Evolutionary conservation across 2,329 filamentous ascomycete genomes (phyloP).

Genomic region (Drechslerella dactyloides): DNA sequence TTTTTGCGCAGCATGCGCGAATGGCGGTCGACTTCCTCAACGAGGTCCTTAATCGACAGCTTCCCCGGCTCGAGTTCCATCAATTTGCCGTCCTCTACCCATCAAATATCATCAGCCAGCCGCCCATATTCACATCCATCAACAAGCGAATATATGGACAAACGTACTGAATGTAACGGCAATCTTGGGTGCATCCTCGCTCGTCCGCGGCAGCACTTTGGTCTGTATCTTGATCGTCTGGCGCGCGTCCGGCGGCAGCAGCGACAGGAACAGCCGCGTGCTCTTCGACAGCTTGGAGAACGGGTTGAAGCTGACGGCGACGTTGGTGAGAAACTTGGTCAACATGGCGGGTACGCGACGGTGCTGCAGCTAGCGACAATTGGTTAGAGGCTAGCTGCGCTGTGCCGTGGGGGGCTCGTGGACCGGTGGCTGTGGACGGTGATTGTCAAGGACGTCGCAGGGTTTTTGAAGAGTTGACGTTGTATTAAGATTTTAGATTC

Average conservation of each 20-base stretch:
- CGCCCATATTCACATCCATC: too few relatives aligned
- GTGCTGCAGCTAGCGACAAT: conserved; percentile 5
- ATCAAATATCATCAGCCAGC: conserved; percentile 19
- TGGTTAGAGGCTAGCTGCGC: too few relatives aligned
- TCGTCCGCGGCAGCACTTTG: conserved; percentile 73
- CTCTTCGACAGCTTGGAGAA: conserved; percentile 81
- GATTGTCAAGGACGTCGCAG: too few relatives aligned
- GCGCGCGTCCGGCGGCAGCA: conserved; percentile 80
- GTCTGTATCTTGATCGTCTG: conserved; percentile 77
- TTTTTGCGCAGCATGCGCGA: conserved; percentile 80
- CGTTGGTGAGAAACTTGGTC: conserved; percentile 82
- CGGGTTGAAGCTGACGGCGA: conserved; percentile 88
- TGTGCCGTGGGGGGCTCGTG: conserved; percentile 1
- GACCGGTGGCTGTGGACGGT: too few relatives aligned
- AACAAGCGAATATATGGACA: too few relatives aligned
- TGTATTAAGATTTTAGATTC: conserved; percentile 1
- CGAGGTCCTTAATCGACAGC: conserved; percentile 81
- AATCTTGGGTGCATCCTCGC: conserved; percentile 72
- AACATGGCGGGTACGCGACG: conserved; percentile 67
- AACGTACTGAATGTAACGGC: conserved; percentile 82
- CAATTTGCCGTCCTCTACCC: conserved; percentile 87
- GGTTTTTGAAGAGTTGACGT: conserved; percentile 11
- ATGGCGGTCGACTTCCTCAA: conserved; percentile 88
- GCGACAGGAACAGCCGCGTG: conserved; percentile 83
- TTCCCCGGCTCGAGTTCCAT: conserved; percentile 81